phyloP scores from a whole-genome alignment of 163 green algal species.

The Picocystis sp. region DNA sequence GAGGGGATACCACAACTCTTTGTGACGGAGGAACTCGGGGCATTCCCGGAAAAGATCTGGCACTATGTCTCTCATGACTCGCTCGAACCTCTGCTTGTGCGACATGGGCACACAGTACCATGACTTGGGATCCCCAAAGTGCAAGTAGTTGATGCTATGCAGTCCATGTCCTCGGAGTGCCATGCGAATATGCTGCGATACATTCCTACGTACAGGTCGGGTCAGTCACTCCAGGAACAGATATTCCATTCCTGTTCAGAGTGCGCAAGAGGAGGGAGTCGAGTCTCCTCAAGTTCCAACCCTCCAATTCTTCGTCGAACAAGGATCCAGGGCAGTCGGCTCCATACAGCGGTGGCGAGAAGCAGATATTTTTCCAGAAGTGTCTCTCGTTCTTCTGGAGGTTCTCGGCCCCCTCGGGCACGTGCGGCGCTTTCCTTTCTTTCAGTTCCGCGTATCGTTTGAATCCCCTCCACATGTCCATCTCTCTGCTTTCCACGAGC shows the following conservation, averaged over 20 bases:
- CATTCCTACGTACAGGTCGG: conserved; percentile 71
- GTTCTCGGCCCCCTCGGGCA: neutral
- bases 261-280: conserved; percentile 43
- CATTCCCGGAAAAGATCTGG: conserved; percentile 34
- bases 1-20: conserved; percentile 59
- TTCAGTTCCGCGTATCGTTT: conserved; percentile 3
- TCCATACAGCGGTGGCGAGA: conserved; percentile 46
- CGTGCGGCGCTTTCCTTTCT: conserved; percentile 15
- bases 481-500: conserved; percentile 25
- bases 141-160: conserved; percentile 36
- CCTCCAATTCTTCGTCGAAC: conserved; percentile 35
- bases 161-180: conserved; percentile 34
- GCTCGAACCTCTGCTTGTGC: conserved; percentile 45
- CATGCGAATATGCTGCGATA: conserved; percentile 62
- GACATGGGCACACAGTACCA: conserved; percentile 52
- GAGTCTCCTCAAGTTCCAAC: conserved; percentile 47
- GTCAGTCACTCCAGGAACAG: conserved; percentile 53
- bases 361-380: conserved; percentile 49
- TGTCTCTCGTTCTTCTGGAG: conserved; percentile 31
- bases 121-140: conserved; percentile 25
- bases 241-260: conserved; percentile 23
- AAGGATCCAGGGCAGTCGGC: conserved; percentile 42
- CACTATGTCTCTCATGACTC: conserved; percentile 22
- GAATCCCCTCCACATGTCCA: conserved; percentile 1
- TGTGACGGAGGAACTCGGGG: conserved; percentile 56